Conservation (phyloP, 345 rosid species). For the Orychophragmus violaceus region DNA sequence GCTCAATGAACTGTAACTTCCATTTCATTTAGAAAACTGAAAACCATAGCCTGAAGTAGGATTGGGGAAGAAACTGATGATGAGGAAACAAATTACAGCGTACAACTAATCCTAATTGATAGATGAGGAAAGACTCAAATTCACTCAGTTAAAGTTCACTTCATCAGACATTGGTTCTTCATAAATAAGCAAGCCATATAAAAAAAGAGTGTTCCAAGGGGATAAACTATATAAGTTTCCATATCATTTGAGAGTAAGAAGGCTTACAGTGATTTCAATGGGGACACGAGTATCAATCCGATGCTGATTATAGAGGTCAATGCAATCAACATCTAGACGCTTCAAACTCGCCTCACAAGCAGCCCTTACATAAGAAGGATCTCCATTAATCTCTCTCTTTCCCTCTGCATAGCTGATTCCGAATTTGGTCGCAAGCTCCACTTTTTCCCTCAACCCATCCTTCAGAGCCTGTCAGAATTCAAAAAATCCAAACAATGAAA, state of each 20-base stretch:
- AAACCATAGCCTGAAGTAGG: not conserved
- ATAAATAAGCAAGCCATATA: too few relatives aligned
- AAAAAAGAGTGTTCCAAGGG: too few relatives aligned
- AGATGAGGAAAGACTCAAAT: too few relatives aligned
- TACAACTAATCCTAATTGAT: too few relatives aligned
- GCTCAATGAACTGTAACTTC: not conserved
- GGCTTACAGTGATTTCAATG: conserved; percentile 36
- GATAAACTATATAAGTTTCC: too few relatives aligned
- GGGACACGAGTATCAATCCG: conserved; percentile 32
- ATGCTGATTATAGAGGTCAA: conserved; percentile 65
- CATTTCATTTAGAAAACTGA: not conserved
- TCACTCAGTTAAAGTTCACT: too few relatives aligned
- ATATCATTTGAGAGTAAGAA: too few relatives aligned
- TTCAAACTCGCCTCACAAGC: conserved; percentile 58
- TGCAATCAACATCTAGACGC: conserved; percentile 39
- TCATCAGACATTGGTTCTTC: too few relatives aligned
- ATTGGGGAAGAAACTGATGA: too few relatives aligned
- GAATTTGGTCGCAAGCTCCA: conserved; percentile 51
- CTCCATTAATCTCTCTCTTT: conserved; percentile 31
- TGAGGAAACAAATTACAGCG: too few relatives aligned
- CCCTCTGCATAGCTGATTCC: conserved; percentile 22
- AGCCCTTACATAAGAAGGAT: conserved; percentile 46
- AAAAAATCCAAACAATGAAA: too few relatives aligned
- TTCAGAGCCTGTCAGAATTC: conserved; percentile 36
- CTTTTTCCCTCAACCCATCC: conserved; percentile 36